Base-by-base conservation (phyloP, 352 stramenopile genomes). In the Phytophthora uliginosa region DNA sequence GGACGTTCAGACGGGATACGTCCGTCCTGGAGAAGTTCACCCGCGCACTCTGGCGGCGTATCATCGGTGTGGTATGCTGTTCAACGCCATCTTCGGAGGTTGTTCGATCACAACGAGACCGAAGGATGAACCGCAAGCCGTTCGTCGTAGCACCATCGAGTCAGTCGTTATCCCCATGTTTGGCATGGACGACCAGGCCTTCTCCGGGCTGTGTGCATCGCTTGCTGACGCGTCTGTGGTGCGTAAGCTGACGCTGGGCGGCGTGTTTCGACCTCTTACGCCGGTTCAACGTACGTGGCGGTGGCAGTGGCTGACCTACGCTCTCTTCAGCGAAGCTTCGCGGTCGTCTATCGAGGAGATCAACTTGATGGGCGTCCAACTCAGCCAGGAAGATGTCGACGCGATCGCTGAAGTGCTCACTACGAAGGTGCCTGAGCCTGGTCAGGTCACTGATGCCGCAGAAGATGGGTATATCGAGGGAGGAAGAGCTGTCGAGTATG, bases 241-340 rank as follows among this genome's bases (percentile, higher is more conserved):
- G 22, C 24, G 34, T 1, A 73, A 77, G 26, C 24, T 81, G n/a
- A 67, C 61, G 13, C 42, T 81, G 1, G 71, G 76, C 54, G 62
- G 62, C 3, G 65, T 59, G 6, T 79, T 81, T 63, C 57, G 57
- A 10, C 45, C 58, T 5, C 47, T 74, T 53, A 76, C 67, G 20
- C 48, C 63, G 4, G 36, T 42, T 3, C 65, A 72, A 18, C 71
- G 70, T 26, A 72, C 59, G 7, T 74, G 67, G 66, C 63, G 73
- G 20, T 81, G 74, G 74, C 62, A 74, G 20, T 81, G 71, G 74
- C 24, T 81, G 0, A 45, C 42, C 8, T 81, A 77, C 28, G 70
- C 71, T 3, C 26, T 78, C 7, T 78, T 79, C 51, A 74, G 74
- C 12, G 47, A 42, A 15, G 40, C 66, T 13, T 79, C 71, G 13